Evolutionary conservation across 176 grass and related monocot species (phyloP).

Genomic region (Aegilops umbellulata): DNA sequence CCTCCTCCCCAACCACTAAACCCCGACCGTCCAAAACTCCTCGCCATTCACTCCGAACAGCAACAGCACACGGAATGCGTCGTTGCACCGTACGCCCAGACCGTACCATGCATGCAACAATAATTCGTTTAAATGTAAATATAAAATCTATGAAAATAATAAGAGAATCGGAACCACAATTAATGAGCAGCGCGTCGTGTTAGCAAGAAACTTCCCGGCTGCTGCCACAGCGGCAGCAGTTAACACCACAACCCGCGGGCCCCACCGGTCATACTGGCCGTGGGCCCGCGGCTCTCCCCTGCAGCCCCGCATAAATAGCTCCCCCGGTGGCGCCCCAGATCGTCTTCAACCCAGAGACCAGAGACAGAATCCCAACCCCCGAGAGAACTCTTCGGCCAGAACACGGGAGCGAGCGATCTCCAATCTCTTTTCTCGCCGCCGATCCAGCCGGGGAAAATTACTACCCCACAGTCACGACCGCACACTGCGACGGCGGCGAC

Average conservation of each 20-base stretch:
- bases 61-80: neutral
- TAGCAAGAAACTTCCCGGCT: neutral
- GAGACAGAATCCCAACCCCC: neutral
- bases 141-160: too few species aligned
- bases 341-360: neutral
- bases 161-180: neutral
- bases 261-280: neutral
- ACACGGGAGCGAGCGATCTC: neutral
- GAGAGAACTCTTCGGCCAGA: neutral
- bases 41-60: too few species aligned
- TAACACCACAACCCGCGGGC: too few species aligned
- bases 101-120: neutral
- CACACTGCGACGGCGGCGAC: conserved; percentile 38
- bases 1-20: neutral
- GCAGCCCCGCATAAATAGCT: neutral
- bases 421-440: neutral
- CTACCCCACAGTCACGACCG: conserved; percentile 17
- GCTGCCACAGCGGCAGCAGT: neutral
- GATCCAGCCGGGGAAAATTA: neutral
- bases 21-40: neutral
- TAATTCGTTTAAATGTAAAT: too few species aligned
- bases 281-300: too few species aligned
- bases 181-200: neutral
- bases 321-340: neutral
- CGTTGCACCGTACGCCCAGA: neutral